phyloP scores from a whole-genome alignment of 2,329 filamentous ascomycete species.

The Lasiodiplodia theobromae region DNA sequence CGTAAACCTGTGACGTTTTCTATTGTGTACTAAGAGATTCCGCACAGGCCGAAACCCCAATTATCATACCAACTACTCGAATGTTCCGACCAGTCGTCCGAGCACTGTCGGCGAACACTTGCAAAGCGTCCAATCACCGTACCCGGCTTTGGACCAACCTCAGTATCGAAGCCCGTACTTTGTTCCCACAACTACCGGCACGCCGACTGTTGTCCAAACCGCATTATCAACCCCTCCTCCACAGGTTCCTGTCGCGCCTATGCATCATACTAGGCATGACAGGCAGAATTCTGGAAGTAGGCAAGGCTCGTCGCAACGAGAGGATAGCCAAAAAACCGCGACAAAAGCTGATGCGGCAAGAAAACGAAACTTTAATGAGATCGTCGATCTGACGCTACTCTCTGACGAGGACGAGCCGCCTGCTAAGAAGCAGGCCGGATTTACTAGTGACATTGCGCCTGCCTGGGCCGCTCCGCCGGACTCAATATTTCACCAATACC shows the following conservation, averaged over 20 bases:
- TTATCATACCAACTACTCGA: not conserved
- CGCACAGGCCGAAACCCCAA: not conserved
- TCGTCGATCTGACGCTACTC: conserved; percentile 60
- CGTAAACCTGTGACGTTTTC: not conserved
- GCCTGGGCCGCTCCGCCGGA: conserved; percentile 16
- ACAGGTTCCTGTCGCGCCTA: conserved; percentile 41
- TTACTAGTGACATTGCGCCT: conserved; percentile 8
- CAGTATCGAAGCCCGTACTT: conserved; percentile 30
- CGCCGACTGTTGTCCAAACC: not conserved
- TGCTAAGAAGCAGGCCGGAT: conserved; percentile 39
- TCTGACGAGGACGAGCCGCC: conserved; percentile 56
- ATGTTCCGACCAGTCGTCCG: not conserved
- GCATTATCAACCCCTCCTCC: conserved; percentile 33
- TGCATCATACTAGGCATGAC: conserved; percentile 40
- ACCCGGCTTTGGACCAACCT: conserved; percentile 1
- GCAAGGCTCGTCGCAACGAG: conserved; percentile 13
- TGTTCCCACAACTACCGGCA: not conserved
- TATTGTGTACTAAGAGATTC: too few relatives aligned
- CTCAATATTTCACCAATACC: not conserved
- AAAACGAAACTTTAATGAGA: conserved; percentile 61
- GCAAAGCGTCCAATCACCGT: not conserved
- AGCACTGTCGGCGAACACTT: conserved; percentile 1
- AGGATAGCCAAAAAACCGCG: conserved; percentile 39
- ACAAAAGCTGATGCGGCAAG: conserved; percentile 64
- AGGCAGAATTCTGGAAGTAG: conserved; percentile 38